Percentiles rank a stretch among this genome's conserved stretches.
phyloP scores from a whole-genome alignment of 768 basidiomycete genomes.

The Collybia mongolica region DNA sequence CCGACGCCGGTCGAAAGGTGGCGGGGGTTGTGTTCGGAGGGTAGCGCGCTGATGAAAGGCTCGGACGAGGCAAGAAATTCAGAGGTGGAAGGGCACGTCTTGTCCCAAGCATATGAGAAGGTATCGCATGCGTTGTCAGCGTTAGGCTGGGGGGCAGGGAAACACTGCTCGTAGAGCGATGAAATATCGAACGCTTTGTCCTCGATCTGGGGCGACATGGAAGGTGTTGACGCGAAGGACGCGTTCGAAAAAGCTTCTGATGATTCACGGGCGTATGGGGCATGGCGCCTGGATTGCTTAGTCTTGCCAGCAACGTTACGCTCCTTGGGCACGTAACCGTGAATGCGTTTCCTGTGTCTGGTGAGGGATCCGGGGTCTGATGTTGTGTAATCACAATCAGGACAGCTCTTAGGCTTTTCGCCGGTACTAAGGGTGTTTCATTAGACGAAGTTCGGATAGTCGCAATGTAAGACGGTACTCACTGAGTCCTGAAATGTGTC shows the following conservation, averaged over 20 bases:
- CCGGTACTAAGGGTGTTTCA: constrained; percentile 20
- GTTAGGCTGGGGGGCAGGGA: background rate
- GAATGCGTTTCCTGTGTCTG: constrained; percentile 28
- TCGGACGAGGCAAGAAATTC: background rate
- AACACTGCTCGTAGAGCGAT: background rate
- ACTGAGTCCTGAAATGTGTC: constrained; percentile 32
- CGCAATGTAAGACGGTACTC: constrained; percentile 3
- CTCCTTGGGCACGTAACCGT: constrained; percentile 19
- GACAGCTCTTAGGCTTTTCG: constrained; percentile 23
- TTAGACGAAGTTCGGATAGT: background rate
- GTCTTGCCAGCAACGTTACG: constrained; percentile 3
- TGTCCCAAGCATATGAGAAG: background rate
- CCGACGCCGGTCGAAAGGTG: background rate
- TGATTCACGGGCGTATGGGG: constrained; percentile 4
- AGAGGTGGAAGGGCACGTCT: background rate
- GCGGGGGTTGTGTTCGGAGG: background rate
- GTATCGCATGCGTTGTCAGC: background rate
- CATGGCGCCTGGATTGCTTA: constrained; percentile 6
- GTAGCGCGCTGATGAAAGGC: background rate
- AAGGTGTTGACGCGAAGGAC: background rate
- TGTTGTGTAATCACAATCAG: constrained; percentile 23
- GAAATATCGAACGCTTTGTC: background rate
- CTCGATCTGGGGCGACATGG: background rate
- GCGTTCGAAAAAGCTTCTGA: background rate
- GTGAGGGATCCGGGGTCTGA: constrained; percentile 27